A percentile compares a stretch with the other conserved stretches of the same genome.
These are phyloP conservation scores for Fragaria ananassa DNA, from an alignment of 306 rosid genomes.

Conservation along the genomic window DNA sequence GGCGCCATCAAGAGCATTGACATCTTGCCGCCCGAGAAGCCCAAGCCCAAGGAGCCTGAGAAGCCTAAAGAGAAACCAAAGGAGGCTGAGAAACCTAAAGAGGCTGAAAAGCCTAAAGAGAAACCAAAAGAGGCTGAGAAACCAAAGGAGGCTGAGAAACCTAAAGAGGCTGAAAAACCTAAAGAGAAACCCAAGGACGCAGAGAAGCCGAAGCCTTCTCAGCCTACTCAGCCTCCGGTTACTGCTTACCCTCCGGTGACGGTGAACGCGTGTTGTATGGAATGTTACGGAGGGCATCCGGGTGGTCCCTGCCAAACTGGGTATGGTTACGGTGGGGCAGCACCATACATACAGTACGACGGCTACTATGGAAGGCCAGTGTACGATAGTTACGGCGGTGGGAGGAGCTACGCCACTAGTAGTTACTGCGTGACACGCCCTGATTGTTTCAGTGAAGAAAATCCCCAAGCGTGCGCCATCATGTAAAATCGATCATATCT, in stretches of 20 bases:
- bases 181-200: not conserved
- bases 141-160: not conserved
- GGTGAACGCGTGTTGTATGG: not conserved
- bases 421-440: conserved; percentile 27
- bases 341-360: conserved; percentile 25
- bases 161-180: not conserved
- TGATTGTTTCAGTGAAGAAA: conserved; percentile 53
- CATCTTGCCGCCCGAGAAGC: conserved; percentile 32
- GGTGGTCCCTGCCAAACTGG: conserved; percentile 26
- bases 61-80: not conserved
- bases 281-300: conserved; percentile 15
- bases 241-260: not conserved
- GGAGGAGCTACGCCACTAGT: conserved; percentile 17
- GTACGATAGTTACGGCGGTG: conserved; percentile 40
- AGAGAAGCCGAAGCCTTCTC: not conserved
- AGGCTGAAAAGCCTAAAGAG: not conserved
- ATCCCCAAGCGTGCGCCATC: conserved; percentile 38
- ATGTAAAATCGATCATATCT: conserved; percentile 38
- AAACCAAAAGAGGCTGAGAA: not conserved
- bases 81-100: conserved; percentile 5
- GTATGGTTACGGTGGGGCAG: conserved; percentile 15
- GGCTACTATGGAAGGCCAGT: conserved; percentile 36
- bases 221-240: not conserved
- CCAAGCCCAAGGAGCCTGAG: conserved; percentile 7
- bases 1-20: conserved; percentile 58